These are phyloP conservation scores for Clonostachys solani DNA, from an alignment of 2,329 filamentous ascomycete genomes.

Conservation along the genomic window DNA sequence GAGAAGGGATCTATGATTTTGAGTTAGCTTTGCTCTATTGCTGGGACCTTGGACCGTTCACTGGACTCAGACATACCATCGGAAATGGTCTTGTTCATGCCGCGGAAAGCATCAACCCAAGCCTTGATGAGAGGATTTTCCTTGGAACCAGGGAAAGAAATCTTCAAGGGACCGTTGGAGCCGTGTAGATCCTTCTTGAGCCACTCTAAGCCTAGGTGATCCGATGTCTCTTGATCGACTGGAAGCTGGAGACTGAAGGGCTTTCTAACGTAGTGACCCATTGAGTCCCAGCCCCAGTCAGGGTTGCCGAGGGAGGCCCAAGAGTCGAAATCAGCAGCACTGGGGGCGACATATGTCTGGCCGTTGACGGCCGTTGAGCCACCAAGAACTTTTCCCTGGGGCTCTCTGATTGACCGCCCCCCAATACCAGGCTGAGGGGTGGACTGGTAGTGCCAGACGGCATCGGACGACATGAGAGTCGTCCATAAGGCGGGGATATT, in stretches of 20 bases:
- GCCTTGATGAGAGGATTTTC: neutral
- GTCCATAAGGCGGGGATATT: constrained; percentile 14
- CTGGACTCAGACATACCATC: no score
- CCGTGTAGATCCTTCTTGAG: no score
- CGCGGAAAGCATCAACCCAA: constrained; percentile 4
- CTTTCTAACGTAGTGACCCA: constrained; percentile 9
- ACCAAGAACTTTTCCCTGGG: constrained; percentile 13
- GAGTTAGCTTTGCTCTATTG: no score
- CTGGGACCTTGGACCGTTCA: no score
- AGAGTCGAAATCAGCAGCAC: constrained; percentile 12
- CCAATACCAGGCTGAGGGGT: constrained; percentile 12
- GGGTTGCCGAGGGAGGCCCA: constrained; percentile 17
- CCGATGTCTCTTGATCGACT: no score
- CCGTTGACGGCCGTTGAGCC: constrained; percentile 21
- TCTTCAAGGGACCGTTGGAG: constrained; percentile 1
- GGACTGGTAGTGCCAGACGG: constrained; percentile 16
- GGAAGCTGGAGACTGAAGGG: neutral
- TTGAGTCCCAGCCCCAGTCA: constrained; percentile 15
- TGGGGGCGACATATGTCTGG: constrained; percentile 11
- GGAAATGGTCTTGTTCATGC: constrained; percentile 1
- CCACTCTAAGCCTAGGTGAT: no score
- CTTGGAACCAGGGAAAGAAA: constrained; percentile 5
- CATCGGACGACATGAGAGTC: constrained; percentile 13
- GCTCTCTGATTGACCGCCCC: constrained; percentile 8
- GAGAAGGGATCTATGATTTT: constrained; percentile 9